These are phyloP conservation scores for Pseudoneurospora amorphoporcata DNA, from an alignment of 495 filamentous ascomycete genomes.

Conservation along the genomic window DNA sequence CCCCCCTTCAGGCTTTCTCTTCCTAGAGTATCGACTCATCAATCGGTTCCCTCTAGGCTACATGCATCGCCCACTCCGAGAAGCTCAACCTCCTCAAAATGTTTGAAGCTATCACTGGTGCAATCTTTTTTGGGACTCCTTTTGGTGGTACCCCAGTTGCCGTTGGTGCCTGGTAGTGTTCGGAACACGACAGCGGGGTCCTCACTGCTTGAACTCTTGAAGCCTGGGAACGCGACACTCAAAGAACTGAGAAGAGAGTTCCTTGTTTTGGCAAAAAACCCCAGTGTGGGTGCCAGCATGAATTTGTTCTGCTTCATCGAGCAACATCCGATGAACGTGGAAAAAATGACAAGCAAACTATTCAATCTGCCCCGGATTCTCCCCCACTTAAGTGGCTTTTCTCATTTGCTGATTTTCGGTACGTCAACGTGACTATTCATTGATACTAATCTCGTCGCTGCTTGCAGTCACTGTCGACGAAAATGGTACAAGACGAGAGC, in stretches of 20 bases:
- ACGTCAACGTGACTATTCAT: too few relatives aligned
- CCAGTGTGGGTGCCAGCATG: not conserved
- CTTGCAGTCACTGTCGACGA: not conserved
- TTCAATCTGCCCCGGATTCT: too few relatives aligned
- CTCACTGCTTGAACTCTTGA: conserved; percentile 23
- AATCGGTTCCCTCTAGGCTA: too few relatives aligned
- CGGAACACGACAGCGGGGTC: conserved; percentile 13
- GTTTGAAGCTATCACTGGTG: conserved; percentile 25
- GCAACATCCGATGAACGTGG: not conserved
- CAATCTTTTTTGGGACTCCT: conserved; percentile 28
- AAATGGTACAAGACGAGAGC: not conserved
- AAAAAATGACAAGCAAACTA: too few relatives aligned
- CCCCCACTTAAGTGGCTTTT: too few relatives aligned
- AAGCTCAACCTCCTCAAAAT: conserved; percentile 17
- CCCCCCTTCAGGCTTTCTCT: too few relatives aligned
- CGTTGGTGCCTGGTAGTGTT: conserved; percentile 19
- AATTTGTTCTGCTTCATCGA: not conserved
- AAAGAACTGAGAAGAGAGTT: conserved; percentile 15
- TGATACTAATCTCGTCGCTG: too few relatives aligned
- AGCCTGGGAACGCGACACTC: conserved; percentile 21
- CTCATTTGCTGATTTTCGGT: too few relatives aligned
- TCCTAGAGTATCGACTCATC: too few relatives aligned
- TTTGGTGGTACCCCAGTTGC: conserved; percentile 22
- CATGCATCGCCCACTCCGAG: conserved; percentile 7
- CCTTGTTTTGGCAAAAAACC: not conserved